Evolutionary conservation across 2,329 filamentous ascomycete species (phyloP).

Genomic region (Magnaporthales sp.): DNA sequence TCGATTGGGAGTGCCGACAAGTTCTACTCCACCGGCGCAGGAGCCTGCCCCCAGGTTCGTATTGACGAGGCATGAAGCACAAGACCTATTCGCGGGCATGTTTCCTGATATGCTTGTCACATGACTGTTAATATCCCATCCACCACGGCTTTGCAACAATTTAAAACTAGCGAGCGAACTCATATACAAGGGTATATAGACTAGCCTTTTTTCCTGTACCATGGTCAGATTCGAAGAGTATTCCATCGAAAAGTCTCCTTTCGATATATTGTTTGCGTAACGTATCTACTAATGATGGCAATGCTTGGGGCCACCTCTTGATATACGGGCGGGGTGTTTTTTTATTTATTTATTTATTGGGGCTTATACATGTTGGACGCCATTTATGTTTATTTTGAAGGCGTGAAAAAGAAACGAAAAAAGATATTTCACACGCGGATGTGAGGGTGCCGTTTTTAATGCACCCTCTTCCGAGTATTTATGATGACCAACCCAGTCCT

Average conservation of each 20-base stretch:
- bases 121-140: not conserved
- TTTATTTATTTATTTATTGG: not conserved
- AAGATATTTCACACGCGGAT: not conserved
- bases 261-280: not conserved
- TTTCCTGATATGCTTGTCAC: not conserved
- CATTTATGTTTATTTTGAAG: not conserved
- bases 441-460: not conserved
- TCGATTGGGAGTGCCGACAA: not conserved
- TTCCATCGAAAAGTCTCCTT: not conserved
- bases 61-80: slow-evolving; percentile 4
- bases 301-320: not conserved
- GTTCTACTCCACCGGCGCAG: not conserved
- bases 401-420: not conserved
- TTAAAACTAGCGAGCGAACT: not conserved
- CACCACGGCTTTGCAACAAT: not conserved
- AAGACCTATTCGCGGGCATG: not conserved
- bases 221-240: not conserved
- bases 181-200: not conserved
- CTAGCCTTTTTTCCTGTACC: not conserved
- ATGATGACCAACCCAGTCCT: not conserved
- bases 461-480: not conserved
- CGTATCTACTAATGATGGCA: slow-evolving; percentile 1
- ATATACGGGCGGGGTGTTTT: not conserved
- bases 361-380: not conserved
- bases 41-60: slow-evolving; percentile 7